Base-by-base conservation (phyloP, 371 early-diverging fungal species). In the Actinomortierella ambigua region DNA sequence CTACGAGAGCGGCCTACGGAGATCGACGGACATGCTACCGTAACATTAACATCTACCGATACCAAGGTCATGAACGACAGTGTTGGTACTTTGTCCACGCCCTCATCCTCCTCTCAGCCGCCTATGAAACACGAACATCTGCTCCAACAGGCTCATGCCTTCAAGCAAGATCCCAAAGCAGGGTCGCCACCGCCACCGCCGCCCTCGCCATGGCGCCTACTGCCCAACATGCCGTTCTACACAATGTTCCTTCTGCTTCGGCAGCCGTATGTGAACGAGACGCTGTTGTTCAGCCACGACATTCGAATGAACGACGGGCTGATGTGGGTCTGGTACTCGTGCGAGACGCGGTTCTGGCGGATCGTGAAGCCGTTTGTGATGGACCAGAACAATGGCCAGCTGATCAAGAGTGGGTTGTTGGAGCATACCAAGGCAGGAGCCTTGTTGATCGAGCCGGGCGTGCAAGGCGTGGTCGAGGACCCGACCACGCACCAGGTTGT, bases 291-390 rank as follows among this genome's bases (percentile, higher is more conserved):
- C 48, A 49, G 59, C 20, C 18, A 65, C 46, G 39, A 58, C 27
- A 63, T 71, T 28, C 59, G 73, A 20, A 58, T 66, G 53, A 71
- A 71, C 24, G 73, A 71, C 9, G 73, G 73, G 13, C 50, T 66
- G 27, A 71, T 71, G 63, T 55, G 54, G 17, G 52, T 71, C 14
- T 66, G 42, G 44, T 71, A 71, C 48, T 66, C 73, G 14, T 66
- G 66, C 23, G 73, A 71, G 28, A 71, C 73, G 1, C 52, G 60
- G 8, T 50, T 66, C 50, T 50, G 60, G 60, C 58, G 52, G 42
- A 63, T 71, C n/a, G 18, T 71, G 8, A 11, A 62, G 14, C 73
- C 73, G 9, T 71, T 71, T 59, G 57, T 71, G 6, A 14, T 71
- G 17, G 73, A 71, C 26, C 55, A 50, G 53, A 22, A 26, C 6